Evolutionary conservation across 805 yeast genomes (phyloP).

Genomic region (Ogataea salicorniae): DNA sequence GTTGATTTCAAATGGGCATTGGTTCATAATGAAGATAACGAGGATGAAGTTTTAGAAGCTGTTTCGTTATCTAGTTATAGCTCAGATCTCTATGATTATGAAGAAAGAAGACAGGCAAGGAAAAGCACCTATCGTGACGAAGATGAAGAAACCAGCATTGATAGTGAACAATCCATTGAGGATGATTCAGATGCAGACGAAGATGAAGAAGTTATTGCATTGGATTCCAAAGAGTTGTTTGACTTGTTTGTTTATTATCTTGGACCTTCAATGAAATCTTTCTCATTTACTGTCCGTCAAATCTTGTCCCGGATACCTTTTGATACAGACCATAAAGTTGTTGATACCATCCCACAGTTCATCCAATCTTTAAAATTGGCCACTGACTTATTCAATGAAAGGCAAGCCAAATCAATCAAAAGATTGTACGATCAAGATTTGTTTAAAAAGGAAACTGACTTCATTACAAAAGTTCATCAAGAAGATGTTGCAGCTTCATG

Average conservation of each 20-base stretch:
- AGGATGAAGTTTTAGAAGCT: not conserved
- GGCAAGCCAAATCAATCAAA: slow-evolving; percentile 53
- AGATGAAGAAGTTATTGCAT: slow-evolving; percentile 22
- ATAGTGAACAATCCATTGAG: slow-evolving; percentile 12
- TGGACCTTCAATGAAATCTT: slow-evolving; percentile 69
- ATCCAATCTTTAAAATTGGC: slow-evolving; percentile 46
- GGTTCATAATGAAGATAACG: slow-evolving; percentile 30
- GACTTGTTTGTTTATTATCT: slow-evolving; percentile 60
- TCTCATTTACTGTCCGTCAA: slow-evolving; percentile 56
- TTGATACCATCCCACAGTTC: slow-evolving; percentile 37
- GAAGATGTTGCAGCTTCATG: slow-evolving; percentile 83
- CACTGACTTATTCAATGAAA: slow-evolving; percentile 46
- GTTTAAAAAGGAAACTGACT: slow-evolving; percentile 37
- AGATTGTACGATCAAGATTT: slow-evolving; percentile 52
- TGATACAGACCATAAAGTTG: slow-evolving; percentile 34
- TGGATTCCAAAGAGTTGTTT: slow-evolving; percentile 43
- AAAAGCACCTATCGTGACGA: not conserved
- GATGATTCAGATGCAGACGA: slow-evolving; percentile 31
- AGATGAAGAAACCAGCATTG: slow-evolving; percentile 28
- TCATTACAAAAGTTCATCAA: slow-evolving; percentile 48
- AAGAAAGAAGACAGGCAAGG: not conserved
- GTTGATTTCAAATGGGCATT: slow-evolving; percentile 62
- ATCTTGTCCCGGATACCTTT: slow-evolving; percentile 59
- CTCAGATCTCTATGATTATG: not conserved
- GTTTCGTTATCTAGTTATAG: slow-evolving; percentile 11